A percentile compares a stretch with the other conserved stretches of the same genome.
Evolutionary conservation across 441 rosid genomes (phyloP).

Genomic region (Pelargonium australe): DNA sequence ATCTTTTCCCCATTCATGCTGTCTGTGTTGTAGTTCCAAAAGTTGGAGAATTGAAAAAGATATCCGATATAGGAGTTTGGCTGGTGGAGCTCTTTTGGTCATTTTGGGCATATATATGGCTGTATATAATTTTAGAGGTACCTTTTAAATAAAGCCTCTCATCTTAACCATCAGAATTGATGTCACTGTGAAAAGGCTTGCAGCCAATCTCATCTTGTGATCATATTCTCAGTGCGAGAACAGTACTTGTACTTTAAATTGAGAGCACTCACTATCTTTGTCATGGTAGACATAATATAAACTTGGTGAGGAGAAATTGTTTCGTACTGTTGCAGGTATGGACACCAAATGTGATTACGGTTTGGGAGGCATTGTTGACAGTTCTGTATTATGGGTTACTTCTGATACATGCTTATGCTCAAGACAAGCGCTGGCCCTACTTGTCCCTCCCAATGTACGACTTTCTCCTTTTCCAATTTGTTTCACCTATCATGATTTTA

Average conservation of each 20-base stretch:
- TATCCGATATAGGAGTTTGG: conserved; percentile 91
- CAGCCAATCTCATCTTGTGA: background rate
- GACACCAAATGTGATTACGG: conserved; percentile 77
- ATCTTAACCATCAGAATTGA: conserved; percentile 10
- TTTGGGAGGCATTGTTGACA: conserved; percentile 81
- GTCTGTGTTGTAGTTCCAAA: conserved; percentile 91
- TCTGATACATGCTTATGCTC: conserved; percentile 75
- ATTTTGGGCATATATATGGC: conserved; percentile 95
- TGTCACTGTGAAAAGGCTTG: background rate
- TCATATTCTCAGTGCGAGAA: background rate
- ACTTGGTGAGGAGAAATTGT: conserved; percentile 8
- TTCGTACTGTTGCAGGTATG: conserved; percentile 52
- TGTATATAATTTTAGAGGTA: conserved; percentile 88
- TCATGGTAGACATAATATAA: conserved; percentile 9
- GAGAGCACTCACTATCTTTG: background rate
- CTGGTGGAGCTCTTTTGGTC: conserved; percentile 94
- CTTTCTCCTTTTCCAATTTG: conserved; percentile 10
- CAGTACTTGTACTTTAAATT: background rate
- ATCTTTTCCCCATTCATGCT: conserved; percentile 91
- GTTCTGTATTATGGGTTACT: conserved; percentile 75
- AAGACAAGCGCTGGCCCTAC: conserved; percentile 95
- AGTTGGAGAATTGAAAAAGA: conserved; percentile 88
- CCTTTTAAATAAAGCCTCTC: conserved; percentile 11
- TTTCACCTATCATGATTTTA: conserved; percentile 2
- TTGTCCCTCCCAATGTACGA: conserved; percentile 75